Evolutionary conservation across 2,329 filamentous ascomycete genomes (phyloP).

Genomic region (Apiospora hydei): DNA sequence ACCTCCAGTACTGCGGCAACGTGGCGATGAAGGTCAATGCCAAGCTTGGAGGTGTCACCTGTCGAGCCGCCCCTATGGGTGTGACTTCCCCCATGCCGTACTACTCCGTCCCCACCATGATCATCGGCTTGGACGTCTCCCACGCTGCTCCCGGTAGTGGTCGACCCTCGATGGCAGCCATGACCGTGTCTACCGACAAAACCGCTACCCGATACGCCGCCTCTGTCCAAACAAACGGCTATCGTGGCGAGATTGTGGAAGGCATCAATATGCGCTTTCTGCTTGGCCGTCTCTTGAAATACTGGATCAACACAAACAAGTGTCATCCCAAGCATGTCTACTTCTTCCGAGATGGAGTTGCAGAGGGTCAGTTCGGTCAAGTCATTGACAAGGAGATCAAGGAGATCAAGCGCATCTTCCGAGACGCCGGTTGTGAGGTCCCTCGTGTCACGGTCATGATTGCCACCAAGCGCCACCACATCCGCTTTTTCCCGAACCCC

Average conservation of each 20-base stretch:
- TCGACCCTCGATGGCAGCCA: constrained; percentile 81
- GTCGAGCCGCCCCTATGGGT: constrained; percentile 43
- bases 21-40: constrained; percentile 97
- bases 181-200: constrained; percentile 81
- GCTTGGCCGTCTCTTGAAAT: constrained; percentile 67
- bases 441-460: constrained; percentile 85
- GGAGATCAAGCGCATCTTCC: constrained; percentile 70
- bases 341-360: constrained; percentile 93
- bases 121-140: constrained; percentile 91
- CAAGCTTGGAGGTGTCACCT: constrained; percentile 88
- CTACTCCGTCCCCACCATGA: constrained; percentile 70
- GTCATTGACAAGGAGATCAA: constrained; percentile 81
- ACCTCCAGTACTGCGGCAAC: constrained; percentile 89
- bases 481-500: constrained; percentile 84
- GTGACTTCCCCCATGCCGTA: constrained; percentile 46
- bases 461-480: constrained; percentile 92
- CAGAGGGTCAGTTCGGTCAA: constrained; percentile 82
- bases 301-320: constrained; percentile 67
- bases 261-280: constrained; percentile 70
- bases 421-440: constrained; percentile 45
- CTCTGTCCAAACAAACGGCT: constrained; percentile 82
- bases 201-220: constrained; percentile 79
- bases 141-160: constrained; percentile 75
- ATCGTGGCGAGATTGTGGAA: constrained; percentile 79
- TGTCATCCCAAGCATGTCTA: constrained; percentile 78